These are phyloP conservation scores for Cairneyella variabilis DNA, from an alignment of 495 filamentous ascomycete species.

Conservation along the genomic window DNA sequence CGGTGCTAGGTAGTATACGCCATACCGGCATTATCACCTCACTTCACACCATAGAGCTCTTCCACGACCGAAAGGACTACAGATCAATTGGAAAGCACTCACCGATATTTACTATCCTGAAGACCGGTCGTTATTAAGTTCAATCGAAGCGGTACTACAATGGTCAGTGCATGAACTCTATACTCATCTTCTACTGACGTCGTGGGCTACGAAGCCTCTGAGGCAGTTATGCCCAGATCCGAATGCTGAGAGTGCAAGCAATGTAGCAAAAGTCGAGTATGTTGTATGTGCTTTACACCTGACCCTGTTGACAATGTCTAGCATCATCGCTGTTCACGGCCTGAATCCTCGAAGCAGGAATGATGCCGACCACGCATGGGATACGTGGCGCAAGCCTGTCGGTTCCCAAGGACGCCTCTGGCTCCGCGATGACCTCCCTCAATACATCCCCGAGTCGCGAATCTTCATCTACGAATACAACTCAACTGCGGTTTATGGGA, in stretches of 20 bases:
- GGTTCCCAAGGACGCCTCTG: constrained; percentile 23
- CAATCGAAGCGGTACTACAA: neutral
- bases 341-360: constrained; percentile 30
- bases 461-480: constrained; percentile 31
- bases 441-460: constrained; percentile 22
- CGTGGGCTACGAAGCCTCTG: constrained; percentile 17
- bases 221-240: constrained; percentile 17
- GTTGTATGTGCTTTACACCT: neutral
- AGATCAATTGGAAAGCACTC: too few relatives aligned
- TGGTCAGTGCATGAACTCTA: constrained; percentile 5
- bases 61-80: too few relatives aligned
- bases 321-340: constrained; percentile 31
- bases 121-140: too few relatives aligned
- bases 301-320: constrained; percentile 9
- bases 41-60: too few relatives aligned
- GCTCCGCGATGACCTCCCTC: constrained; percentile 30
- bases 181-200: constrained; percentile 2
- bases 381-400: constrained; percentile 28
- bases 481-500: constrained; percentile 23
- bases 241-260: constrained; percentile 6
- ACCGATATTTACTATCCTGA: too few relatives aligned
- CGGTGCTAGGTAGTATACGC: too few relatives aligned
- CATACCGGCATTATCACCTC: too few relatives aligned
- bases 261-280: constrained; percentile 20
- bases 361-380: constrained; percentile 28